These are phyloP conservation scores for Ceratobasidium theobromae DNA, from an alignment of 1,284 basidiomycete genomes.

Conservation along the genomic window DNA sequence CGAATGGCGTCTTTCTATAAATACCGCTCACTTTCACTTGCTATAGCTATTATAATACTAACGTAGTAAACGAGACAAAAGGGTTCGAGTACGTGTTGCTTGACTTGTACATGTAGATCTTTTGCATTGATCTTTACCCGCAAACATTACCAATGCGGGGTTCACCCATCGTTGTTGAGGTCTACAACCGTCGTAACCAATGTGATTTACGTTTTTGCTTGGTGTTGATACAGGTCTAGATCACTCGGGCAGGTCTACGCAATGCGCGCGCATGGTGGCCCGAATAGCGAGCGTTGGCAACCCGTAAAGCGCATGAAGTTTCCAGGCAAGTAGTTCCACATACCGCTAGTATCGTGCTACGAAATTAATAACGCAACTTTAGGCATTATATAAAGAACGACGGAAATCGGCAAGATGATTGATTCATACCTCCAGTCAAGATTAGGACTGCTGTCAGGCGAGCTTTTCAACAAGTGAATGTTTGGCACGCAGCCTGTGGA, in stretches of 20 bases:
- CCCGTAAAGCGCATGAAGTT: constrained; percentile 71
- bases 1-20: too few species aligned
- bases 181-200: not conserved
- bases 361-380: too few species aligned
- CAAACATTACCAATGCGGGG: constrained; percentile 50
- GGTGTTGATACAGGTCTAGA: constrained; percentile 63
- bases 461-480: constrained; percentile 61
- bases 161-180: constrained; percentile 85
- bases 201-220: too few species aligned
- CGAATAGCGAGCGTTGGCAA: constrained; percentile 47
- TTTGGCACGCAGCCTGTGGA: too few species aligned
- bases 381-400: constrained; percentile 91
- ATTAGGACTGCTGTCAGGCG: constrained; percentile 64
- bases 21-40: too few species aligned
- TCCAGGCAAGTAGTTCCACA: constrained; percentile 78
- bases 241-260: constrained; percentile 88
- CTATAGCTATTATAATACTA: too few species aligned
- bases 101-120: too few species aligned
- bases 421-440: constrained; percentile 85
- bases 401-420: constrained; percentile 90
- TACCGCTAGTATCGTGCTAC: too few species aligned
- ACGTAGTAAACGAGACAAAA: too few species aligned
- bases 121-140: constrained; percentile 16
- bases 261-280: constrained; percentile 63
- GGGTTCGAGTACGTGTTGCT: too few species aligned